These are phyloP conservation scores for Suillus weaverae DNA, from an alignment of 768 basidiomycete species.

Conservation along the genomic window DNA sequence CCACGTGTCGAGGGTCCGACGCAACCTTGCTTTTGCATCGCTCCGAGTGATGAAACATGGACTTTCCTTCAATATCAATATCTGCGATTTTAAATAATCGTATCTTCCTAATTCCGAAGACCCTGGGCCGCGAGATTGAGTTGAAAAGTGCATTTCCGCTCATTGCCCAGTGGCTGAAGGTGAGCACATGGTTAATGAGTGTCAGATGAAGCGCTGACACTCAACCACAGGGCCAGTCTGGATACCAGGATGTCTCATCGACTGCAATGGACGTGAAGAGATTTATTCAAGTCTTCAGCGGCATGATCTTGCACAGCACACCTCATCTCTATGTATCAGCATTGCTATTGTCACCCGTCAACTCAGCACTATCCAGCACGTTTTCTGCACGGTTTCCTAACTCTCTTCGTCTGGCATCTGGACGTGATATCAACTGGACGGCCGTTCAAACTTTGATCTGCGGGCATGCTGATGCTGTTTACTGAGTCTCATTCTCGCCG, in stretches of 20 bases:
- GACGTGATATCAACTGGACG: background rate
- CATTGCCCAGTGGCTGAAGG: background rate
- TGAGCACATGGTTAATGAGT: background rate
- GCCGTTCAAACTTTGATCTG: background rate
- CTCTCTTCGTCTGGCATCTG: background rate
- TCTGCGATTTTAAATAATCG: slow-evolving; percentile 38
- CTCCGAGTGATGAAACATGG: slow-evolving; percentile 31
- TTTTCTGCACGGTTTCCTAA: slow-evolving; percentile 10
- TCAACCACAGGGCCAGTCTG: background rate
- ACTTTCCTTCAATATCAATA: slow-evolving; percentile 43
- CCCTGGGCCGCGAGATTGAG: slow-evolving; percentile 13
- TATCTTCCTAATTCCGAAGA: slow-evolving; percentile 30
- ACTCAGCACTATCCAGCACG: slow-evolving; percentile 19
- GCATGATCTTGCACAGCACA: slow-evolving; percentile 30
- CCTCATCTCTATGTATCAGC: too few species aligned
- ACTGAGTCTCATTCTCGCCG: background rate
- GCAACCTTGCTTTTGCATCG: slow-evolving; percentile 25
- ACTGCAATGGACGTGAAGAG: slow-evolving; percentile 24
- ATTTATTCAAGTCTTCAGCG: slow-evolving; percentile 34
- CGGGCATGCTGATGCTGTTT: background rate
- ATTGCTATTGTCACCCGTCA: slow-evolving; percentile 33
- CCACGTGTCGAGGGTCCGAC: slow-evolving; percentile 7
- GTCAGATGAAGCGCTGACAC: background rate
- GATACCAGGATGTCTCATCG: background rate
- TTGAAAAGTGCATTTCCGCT: slow-evolving; percentile 27